phyloP scores from a whole-genome alignment of 2,329 filamentous ascomycete genomes.

The Parastagonospora nodorum region DNA sequence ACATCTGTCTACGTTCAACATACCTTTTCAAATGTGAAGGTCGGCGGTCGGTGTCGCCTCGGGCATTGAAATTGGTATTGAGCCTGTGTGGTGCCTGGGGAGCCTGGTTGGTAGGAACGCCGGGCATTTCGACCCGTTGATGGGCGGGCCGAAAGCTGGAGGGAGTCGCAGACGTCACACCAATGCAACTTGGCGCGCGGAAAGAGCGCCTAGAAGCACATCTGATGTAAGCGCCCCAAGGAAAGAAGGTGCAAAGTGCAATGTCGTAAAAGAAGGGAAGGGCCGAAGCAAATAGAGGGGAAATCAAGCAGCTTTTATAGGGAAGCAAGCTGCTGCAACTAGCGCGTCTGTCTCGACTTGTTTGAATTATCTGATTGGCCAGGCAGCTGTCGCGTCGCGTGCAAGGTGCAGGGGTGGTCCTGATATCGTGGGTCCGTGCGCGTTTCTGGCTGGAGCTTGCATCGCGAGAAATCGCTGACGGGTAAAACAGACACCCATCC shows the following conservation, averaged over 20 bases:
- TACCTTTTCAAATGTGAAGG: constrained; percentile 1
- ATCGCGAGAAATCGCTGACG: constrained; percentile 25
- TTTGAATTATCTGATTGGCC: not conserved
- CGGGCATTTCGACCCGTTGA: not conserved
- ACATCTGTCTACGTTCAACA: not conserved
- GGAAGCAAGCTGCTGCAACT: too few relatives aligned
- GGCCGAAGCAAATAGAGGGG: too few relatives aligned
- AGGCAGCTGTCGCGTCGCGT: not conserved
- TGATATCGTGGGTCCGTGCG: not conserved
- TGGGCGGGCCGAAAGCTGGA: not conserved
- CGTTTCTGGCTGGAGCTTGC: constrained; percentile 11
- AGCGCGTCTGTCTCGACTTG: too few relatives aligned
- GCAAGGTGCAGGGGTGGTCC: not conserved
- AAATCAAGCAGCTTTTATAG: too few relatives aligned
- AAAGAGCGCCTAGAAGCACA: too few relatives aligned
- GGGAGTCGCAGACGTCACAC: not conserved
- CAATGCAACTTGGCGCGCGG: not conserved
- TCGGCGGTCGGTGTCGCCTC: not conserved
- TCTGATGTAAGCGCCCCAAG: too few relatives aligned
- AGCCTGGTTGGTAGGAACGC: not conserved
- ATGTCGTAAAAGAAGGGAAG: too few relatives aligned
- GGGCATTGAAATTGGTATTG: not conserved
- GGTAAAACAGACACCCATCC: constrained; percentile 4
- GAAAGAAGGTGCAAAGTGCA: too few relatives aligned
- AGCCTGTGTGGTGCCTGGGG: not conserved